Base-by-base conservation (phyloP, 371 early-diverging fungal species). In the Syncephalastrum racemosum region DNA sequence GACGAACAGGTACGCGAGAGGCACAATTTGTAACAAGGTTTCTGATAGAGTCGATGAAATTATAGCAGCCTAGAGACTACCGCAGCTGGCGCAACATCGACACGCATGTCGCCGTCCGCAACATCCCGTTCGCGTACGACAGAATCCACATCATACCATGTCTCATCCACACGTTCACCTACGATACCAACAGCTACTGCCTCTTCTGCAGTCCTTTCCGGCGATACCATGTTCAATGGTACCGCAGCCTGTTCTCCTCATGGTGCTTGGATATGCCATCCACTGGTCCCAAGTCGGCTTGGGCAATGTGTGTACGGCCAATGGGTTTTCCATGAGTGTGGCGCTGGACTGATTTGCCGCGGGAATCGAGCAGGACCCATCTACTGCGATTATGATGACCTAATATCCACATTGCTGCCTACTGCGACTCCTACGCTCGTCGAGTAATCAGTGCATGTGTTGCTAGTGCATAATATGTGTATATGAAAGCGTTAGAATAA, bases 251-350 rank as follows among this genome's bases (percentile, higher is more conserved):
- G 64, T 20, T 58, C 58, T 15, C 20, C 36, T 8, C 10, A 47
- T 14, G 68, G 68, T 36, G 51, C 60, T 50, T 24, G 42, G n/a
- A 25, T 27, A 5, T 58, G 58, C 10, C 36, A 31, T 31, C 10
- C 27, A 20, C 39, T 19, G 27, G 44, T 13, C 10, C 10, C 10
- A 31, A 31, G 18, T 18, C 12, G 46, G 44, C 3, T 49, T 50
- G 42, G 58, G n/a, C 19, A 46, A 10, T 77, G 77, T 51, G 42
- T 58, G 12, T 58, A 73, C 36, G 46, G 50, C 19, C 47, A 56
- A 51, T 77, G 70, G 71, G 44, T 57, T 2, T 54, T 69, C 1
- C 44, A 39, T 1, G 18, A 53, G 42, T 77, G 77, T 50, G 62
- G 66, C 4, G 43, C 54, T 4, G 62, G 67, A 12, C 52, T 59